Percentiles rank a stretch among this genome's conserved stretches.
These are phyloP conservation scores for Pholiota conissans DNA, from an alignment of 768 basidiomycete species.

Conservation along the genomic window DNA sequence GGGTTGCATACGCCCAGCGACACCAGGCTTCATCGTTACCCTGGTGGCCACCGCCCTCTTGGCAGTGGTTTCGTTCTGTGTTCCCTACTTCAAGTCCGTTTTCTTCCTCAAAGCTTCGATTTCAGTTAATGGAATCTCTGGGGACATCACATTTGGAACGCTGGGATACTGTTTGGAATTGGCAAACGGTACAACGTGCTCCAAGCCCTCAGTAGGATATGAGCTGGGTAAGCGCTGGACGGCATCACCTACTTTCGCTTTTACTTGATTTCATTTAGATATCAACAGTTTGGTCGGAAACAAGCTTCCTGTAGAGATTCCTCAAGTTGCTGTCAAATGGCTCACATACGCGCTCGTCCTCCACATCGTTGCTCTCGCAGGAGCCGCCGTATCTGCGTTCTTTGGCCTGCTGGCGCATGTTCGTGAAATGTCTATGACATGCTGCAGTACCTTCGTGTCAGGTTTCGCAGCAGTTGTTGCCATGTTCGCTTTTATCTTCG, in stretches of 20 bases:
- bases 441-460: conserved; percentile 78
- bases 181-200: conserved; percentile 62
- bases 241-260: not conserved
- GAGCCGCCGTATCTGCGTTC: conserved; percentile 68
- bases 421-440: conserved; percentile 82
- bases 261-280: conserved; percentile 45
- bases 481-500: conserved; percentile 89
- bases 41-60: conserved; percentile 77
- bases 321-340: conserved; percentile 88
- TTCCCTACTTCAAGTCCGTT: conserved; percentile 85
- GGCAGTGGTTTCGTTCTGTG: conserved; percentile 86
- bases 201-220: conserved; percentile 82
- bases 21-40: conserved; percentile 86
- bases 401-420: conserved; percentile 90
- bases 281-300: conserved; percentile 81
- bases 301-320: conserved; percentile 65
- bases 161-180: conserved; percentile 83
- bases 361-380: conserved; percentile 83
- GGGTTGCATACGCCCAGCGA: conserved; percentile 78
- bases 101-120: conserved; percentile 85
- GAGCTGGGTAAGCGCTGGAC: conserved; percentile 65
- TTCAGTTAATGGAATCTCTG: conserved; percentile 43
- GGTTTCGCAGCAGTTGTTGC: conserved; percentile 79
- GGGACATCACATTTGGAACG: conserved; percentile 81
- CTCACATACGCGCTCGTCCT: conserved; percentile 91